phyloP scores from a whole-genome alignment of 108 stramenopile genomes.

The Cyclotella sp. region DNA sequence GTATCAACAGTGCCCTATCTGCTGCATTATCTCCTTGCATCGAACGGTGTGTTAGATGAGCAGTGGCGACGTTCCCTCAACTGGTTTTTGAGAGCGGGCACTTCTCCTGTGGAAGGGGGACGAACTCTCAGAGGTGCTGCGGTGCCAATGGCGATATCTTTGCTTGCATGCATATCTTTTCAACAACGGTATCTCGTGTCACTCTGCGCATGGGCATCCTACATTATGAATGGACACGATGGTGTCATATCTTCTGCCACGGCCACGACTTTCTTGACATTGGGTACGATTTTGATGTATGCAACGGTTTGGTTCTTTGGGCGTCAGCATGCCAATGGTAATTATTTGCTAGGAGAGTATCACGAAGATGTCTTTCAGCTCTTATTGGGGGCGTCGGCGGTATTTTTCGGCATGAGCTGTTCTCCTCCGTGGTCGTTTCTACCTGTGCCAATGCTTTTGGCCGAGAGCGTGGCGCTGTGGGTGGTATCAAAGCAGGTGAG shows the following conservation, averaged over 20 bases:
- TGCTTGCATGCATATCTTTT: conserved; percentile 64
- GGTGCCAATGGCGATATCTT: conserved; percentile 55
- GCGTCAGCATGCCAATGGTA: conserved; percentile 55
- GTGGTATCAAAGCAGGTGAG: conserved; percentile 66
- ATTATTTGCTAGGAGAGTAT: conserved; percentile 75
- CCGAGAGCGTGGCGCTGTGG: conserved; percentile 73
- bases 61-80: conserved; percentile 48
- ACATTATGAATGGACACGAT: conserved; percentile 75
- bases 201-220: conserved; percentile 63
- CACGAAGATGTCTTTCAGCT: conserved; percentile 85
- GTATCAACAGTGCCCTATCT: conserved; percentile 71
- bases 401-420: conserved; percentile 69
- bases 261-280: conserved; percentile 62
- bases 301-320: conserved; percentile 70
- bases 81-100: conserved; percentile 33
- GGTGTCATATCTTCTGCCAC: conserved; percentile 32
- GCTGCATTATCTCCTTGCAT: conserved; percentile 60
- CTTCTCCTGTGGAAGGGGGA: conserved; percentile 44
- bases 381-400: conserved; percentile 51
- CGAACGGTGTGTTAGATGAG: conserved; percentile 47
- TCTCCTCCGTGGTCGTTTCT: conserved; percentile 79
- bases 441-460: conserved; percentile 74
- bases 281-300: conserved; percentile 52
- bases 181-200: conserved; percentile 78
- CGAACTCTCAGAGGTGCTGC: conserved; percentile 58